Evolutionary conservation across 192 early-diverging fungal genomes (phyloP).

Genomic region (Piromyces finnis): DNA sequence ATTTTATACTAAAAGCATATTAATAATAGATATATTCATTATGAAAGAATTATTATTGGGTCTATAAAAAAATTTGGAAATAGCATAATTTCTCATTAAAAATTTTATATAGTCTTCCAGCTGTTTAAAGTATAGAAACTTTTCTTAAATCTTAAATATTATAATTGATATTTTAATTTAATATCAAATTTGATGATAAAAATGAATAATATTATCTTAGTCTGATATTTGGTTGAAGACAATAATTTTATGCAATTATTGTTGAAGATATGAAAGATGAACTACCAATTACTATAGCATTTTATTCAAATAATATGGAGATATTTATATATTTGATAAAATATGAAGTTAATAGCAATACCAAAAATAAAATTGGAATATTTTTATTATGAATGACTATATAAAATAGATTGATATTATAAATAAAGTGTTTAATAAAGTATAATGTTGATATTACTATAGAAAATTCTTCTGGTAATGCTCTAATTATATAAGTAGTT

Average conservation of each 20-base stretch:
- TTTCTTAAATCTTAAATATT: too few relatives aligned
- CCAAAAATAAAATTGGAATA: neutral
- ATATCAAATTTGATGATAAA: neutral
- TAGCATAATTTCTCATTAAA: neutral
- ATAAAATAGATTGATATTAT: neutral
- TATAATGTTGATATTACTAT: neutral
- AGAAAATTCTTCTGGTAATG: neutral
- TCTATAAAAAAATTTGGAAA: neutral
- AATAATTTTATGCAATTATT: neutral
- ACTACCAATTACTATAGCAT: neutral
- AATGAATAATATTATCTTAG: neutral
- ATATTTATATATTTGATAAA: neutral
- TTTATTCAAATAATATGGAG: neutral
- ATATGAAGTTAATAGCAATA: neutral
- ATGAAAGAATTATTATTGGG: neutral
- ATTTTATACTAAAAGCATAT: neutral
- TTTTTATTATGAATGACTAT: neutral
- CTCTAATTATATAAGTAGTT: neutral
- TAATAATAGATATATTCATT: neutral
- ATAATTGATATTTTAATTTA: neutral
- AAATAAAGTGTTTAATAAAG: neutral
- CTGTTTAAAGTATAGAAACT: too few relatives aligned
- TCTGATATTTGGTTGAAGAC: neutral
- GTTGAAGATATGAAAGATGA: neutral
- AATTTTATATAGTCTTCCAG: too few relatives aligned